Evolutionary conservation across 2,329 filamentous ascomycete genomes (phyloP), one percentile per base, ranked within the genome.

Genomic region (Hirsutella thompsonii): DNA sequence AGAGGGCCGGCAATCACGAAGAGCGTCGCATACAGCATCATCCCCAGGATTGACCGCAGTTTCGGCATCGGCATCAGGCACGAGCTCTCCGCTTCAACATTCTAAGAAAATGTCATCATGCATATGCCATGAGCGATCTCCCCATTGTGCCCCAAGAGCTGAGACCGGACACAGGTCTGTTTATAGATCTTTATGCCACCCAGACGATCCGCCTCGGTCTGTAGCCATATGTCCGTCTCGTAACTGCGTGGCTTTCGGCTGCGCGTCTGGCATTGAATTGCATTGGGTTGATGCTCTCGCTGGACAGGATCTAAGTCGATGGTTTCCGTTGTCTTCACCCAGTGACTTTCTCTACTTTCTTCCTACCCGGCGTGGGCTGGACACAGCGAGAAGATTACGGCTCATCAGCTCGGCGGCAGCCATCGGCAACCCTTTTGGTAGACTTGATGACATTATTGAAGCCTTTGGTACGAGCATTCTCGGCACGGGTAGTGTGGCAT

Each of bases 161-260:
- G 60, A 62, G 46, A 56, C 52, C 29, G 55, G 54, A 14, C 48
- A 51, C 26, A 49, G 52, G 39, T 54, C 49, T 35, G 46, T 58
- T 32, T 60, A 58, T 50, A 62, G 67, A 33, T 64, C 72, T 45
- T 52, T 83, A 33, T 80, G 78, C 51, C 74, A 70, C 2, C 58
- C 69, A 30, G 71, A 81, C 40, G 76, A 81, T 46, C 73, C 73
- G 14, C 79, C 79, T 11, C 69, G 73, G n/a, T 79, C 74, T 32
- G 69, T 82, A 9, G 72, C 78, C 1, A 72, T 83, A 28, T 81
- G 74, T 48, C 78, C 78, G n/a, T 72, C 78, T 43, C 67, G 74
- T 36, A 68, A 69, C 39, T 81, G 76, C 48, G 72, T 81, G 28
- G 78, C 76, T 8, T 83, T 81, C 59, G 79, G 79, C 13, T 80